These are phyloP conservation scores for Phialocephala sp. DNA, from an alignment of 2,329 filamentous ascomycete genomes.

Conservation along the genomic window DNA sequence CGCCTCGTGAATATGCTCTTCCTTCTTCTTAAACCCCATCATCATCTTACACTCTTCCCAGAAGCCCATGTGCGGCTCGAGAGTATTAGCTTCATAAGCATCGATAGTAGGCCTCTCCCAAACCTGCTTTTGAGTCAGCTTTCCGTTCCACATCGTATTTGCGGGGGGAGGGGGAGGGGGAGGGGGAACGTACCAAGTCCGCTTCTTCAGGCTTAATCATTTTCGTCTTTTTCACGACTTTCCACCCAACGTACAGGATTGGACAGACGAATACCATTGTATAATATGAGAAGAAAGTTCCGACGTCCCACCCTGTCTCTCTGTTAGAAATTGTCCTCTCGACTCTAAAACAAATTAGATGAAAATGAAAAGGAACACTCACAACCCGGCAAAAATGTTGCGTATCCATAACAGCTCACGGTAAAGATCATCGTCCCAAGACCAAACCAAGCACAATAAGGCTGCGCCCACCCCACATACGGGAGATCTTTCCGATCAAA, in stretches of 20 bases:
- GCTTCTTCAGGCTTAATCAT: conserved; percentile 53
- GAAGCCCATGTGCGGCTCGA: conserved; percentile 31
- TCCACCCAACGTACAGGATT: conserved; percentile 71
- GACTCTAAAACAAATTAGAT: neutral
- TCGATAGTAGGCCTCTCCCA: conserved; percentile 39
- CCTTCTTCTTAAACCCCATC: conserved; percentile 34
- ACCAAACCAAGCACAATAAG: conserved; percentile 67
- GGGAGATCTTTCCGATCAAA: conserved; percentile 68
- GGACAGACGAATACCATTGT: conserved; percentile 67
- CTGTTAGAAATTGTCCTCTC: neutral
- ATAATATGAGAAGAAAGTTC: conserved; percentile 73
- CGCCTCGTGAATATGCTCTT: neutral
- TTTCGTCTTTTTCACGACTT: conserved; percentile 68
- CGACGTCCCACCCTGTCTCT: conserved; percentile 62
- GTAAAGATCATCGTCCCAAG: conserved; percentile 68
- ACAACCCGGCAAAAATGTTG: conserved; percentile 69
- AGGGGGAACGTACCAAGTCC: conserved; percentile 49
- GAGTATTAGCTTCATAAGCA: conserved; percentile 34
- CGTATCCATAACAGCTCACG: conserved; percentile 75
- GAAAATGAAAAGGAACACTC: conserved; percentile 6
- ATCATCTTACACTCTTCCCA: conserved; percentile 35
- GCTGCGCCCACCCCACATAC: conserved; percentile 65
- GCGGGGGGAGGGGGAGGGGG: neutral
- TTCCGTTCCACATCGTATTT: neutral
- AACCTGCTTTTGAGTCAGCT: conserved; percentile 11